Base-by-base conservation (phyloP, 2,329 filamentous ascomycete species). In the Ceratocystis variospora region DNA sequence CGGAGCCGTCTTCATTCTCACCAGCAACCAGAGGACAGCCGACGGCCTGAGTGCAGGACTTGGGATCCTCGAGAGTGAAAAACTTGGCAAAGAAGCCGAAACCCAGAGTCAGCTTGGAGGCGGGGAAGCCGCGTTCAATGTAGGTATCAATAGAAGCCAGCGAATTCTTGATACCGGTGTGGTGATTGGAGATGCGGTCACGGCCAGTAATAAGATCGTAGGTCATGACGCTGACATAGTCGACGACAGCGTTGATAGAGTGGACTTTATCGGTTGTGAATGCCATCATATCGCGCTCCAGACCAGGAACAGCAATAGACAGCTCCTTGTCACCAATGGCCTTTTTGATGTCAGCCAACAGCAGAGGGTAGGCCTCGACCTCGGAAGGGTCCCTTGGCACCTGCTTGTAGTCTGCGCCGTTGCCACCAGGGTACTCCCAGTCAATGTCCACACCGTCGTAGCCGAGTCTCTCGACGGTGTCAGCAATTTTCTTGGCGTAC, bases 171-270 rank as follows among this genome's bases (percentile, higher is more conserved):
- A 88, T 77, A 17, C 83, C 83, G 53, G 80, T 85, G 72, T 88
- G 86, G 73, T 89, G 87, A 44, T 76, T 79, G 2, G 87, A 88
- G 10, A 77, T 72, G 53, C 74, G 83, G 75, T 89, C 83, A 44
- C 87, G 83, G 44, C 87, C 81, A 75, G 88, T 87, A 78, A 87
- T 83, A 65, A 87, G 75, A 70, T 89, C 86, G 73, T 89, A 89
- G 1, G 82, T 80, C 87, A 88, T 81, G 71, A 80, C 76, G 70
- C 89, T 89, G 72, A 89, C 77, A 70, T 85, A 86, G 71, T 90
- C 85, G n/a, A 88, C 79, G 0, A 79, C 77, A 2, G 76, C 71
- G 70, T 77, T 80, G 71, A 89, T 87, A 66, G 78, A 74, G 0
- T 84, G 83, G 0, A 86, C 76, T n/a, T 81, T 83, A 10, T 79